phyloP scores from a whole-genome alignment of 2,329 filamentous ascomycete species.

The Beauveria sp. region DNA sequence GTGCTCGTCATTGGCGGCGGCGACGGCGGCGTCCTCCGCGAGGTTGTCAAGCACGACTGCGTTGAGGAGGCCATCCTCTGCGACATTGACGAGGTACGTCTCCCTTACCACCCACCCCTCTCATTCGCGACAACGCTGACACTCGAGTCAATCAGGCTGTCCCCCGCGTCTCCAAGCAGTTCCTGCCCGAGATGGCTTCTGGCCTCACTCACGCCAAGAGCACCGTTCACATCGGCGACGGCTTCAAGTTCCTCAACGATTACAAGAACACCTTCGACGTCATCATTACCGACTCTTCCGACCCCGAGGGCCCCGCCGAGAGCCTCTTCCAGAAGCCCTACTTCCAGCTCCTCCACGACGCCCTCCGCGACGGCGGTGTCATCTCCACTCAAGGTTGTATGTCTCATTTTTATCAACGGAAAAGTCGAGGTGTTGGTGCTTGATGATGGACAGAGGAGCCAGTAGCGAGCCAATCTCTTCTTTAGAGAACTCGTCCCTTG shows the following conservation, averaged over 20 bases:
- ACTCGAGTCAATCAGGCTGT: constrained; percentile 51
- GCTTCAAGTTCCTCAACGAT: constrained; percentile 96
- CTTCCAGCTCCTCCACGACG: constrained; percentile 87
- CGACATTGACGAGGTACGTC: constrained; percentile 78
- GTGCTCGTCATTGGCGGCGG: constrained; percentile 97
- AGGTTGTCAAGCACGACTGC: constrained; percentile 97
- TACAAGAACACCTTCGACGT: constrained; percentile 98
- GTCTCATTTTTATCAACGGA: constrained; percentile 58
- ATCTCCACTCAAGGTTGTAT: constrained; percentile 99
- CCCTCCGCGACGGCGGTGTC: constrained; percentile 89
- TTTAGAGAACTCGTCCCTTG: not conserved
- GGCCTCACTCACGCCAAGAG: constrained; percentile 92
- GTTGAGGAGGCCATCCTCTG: constrained; percentile 95
- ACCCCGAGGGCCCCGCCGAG: constrained; percentile 95
- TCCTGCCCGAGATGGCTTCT: constrained; percentile 86
- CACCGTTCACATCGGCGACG: constrained; percentile 87
- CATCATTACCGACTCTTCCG: constrained; percentile 98
- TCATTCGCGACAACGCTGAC: not conserved
- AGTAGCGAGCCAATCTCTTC: not conserved
- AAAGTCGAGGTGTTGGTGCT: constrained; percentile 28
- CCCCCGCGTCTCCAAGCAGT: constrained; percentile 96
- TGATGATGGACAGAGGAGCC: constrained; percentile 22
- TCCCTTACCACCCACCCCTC: constrained; percentile 18
- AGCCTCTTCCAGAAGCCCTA: constrained; percentile 97
- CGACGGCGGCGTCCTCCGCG: constrained; percentile 93